A percentile compares a stretch with the other conserved stretches of the same genome.
These are phyloP conservation scores for Colletotrichum sojae DNA, from an alignment of 2,329 filamentous ascomycete genomes.

Conservation along the genomic window DNA sequence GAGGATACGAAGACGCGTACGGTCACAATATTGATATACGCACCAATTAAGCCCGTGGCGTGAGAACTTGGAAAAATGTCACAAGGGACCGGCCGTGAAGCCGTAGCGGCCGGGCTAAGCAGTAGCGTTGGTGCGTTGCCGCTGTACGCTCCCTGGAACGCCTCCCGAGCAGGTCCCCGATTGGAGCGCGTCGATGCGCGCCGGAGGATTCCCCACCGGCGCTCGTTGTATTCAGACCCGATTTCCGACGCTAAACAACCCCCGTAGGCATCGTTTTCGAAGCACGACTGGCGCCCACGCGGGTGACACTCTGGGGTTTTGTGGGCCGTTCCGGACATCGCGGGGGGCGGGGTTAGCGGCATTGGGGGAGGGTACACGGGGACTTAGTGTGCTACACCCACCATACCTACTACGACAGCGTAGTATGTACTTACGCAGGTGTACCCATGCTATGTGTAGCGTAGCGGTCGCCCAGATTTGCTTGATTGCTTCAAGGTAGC, in stretches of 20 bases:
- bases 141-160: no score
- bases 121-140: no score
- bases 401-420: no score
- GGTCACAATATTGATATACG: no score
- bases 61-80: no score
- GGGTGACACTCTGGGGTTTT: slow-evolving; percentile 35
- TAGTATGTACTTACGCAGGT: background rate
- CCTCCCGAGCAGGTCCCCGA: slow-evolving; percentile 11
- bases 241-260: slow-evolving; percentile 8
- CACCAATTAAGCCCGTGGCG: no score
- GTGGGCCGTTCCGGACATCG: slow-evolving; percentile 22
- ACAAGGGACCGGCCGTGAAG: no score
- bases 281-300: background rate
- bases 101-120: no score
- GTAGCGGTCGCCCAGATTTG: no score
- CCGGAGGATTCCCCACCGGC: slow-evolving; percentile 13
- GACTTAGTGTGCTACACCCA: background rate
- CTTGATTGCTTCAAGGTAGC: background rate
- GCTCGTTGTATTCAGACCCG: slow-evolving; percentile 33
- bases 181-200: slow-evolving; percentile 32
- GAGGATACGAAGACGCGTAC: no score
- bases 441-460: background rate
- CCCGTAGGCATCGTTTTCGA: no score
- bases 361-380: slow-evolving; percentile 24
- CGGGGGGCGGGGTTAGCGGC: slow-evolving; percentile 30